Base-by-base conservation (phyloP, 805 yeast species). In the Ogataea corticis region DNA sequence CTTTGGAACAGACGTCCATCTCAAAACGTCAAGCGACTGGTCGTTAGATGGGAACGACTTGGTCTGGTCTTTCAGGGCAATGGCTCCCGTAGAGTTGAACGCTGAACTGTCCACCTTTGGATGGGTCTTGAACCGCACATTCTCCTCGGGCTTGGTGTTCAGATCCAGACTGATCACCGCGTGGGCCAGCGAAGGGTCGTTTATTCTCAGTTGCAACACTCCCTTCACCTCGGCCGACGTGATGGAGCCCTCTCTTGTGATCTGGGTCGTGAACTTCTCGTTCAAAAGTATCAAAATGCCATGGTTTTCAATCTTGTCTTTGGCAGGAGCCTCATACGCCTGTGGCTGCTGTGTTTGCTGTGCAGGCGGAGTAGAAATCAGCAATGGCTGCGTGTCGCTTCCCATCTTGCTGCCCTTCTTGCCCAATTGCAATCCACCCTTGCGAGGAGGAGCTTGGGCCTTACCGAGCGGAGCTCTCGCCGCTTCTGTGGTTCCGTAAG, bases 41-140 rank as follows among this genome's bases (percentile, higher is more conserved):
- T 90, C 96, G 66, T 91, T 89, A 9, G 90, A 75, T 32, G 98
- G 98, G 79, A 94, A 91, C 29, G 90, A 79, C 61, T 88, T 87
- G 37, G 76, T 61, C 43, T 80, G 71, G 63, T 91, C 96, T 63
- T 87, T 87, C 60, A 91, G 77, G 0, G 85, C 85, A 58, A 94
- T 81, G 34, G 77, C 66, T 46, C 77, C 72, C 13, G 72, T 65
- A 12, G 76, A 63, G 36, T 76, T 73, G 66, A 92, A 94, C 59
- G 79, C 66, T 33, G 70, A 71, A 60, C 87, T 84, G 69, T 94
- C 97, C 54, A 94, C 95, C 63, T 92, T 91, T 52, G 99, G 99
- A 72, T 94, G 97, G 13, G 98, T 90, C 67, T 91, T 91, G 72
- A 79, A 94, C 61, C 85, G 90, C 37, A 82, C 71, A 16, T 44